Base-by-base conservation (phyloP, 2,329 filamentous ascomycete genomes). In the Beauveria medogensis region DNA sequence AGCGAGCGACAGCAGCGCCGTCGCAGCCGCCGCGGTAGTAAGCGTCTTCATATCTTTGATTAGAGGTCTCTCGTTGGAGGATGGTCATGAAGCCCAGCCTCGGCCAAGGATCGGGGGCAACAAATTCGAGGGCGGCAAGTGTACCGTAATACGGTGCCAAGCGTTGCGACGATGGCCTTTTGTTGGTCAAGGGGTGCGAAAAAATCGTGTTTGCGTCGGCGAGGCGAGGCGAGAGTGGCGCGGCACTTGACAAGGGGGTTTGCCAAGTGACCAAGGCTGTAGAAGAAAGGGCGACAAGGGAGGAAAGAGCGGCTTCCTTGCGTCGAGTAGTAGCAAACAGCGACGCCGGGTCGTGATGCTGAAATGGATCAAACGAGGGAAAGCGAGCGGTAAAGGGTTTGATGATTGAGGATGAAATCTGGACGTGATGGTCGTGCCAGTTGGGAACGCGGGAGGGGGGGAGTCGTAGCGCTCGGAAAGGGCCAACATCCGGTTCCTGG, bases 1-100 rank as follows among this genome's bases (percentile, higher is more conserved):
- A 34, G 66, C 66, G 8, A 69, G 47, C 37, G 65, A 65, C 47
- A 71, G 52, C 46, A 71, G 61, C 7, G 59, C 59, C 12, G 59
- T 47, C 30, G 64, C 64, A 43, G 65, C 63, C 62, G 67, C 55
- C 44, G 63, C 60, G 44, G 61, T 56, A 20, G 62, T 57, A 22
- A 65, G 61, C 2, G 64, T 67, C 55, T 64, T 70, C 69, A 70
- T 70, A 2, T 41, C 62, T 16, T 50, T 14, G 50, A 20, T 20
- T 16, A 53, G 28, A 40, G 14, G 34, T 34, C 34, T 30, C 4
- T 30, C 4, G 40, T 9, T 16, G 14, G 57, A 22, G 18, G 5
- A 52, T 24, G 28, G 22, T 54, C 41, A 43, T 55, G 28, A 60
- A 50, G 51, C 43, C 8, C 43, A 50, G 43, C 41, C 22, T 54